These are phyloP conservation scores for Candida tibetensis DNA, from an alignment of 805 yeast species.

Conservation along the genomic window DNA sequence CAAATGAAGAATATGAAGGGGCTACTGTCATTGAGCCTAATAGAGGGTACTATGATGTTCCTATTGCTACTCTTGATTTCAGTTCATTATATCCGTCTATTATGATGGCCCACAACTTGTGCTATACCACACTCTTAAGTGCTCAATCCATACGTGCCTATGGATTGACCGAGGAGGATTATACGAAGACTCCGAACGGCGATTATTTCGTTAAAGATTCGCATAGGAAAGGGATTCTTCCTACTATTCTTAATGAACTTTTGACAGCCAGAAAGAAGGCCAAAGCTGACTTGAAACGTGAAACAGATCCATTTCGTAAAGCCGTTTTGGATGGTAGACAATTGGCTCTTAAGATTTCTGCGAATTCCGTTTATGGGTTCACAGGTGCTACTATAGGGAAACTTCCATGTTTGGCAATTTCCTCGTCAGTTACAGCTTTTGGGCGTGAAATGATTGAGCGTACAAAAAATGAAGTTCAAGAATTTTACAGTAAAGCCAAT, in stretches of 20 bases:
- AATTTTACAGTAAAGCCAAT: constrained; percentile 71
- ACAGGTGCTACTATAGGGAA: constrained; percentile 99
- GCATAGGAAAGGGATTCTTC: constrained; percentile 79
- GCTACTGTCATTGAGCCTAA: constrained; percentile 98
- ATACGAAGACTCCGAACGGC: constrained; percentile 85
- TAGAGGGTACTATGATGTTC: constrained; percentile 94
- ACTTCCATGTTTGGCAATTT: constrained; percentile 92
- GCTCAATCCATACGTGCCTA: constrained; percentile 65
- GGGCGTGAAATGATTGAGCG: constrained; percentile 96
- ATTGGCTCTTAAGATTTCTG: constrained; percentile 91
- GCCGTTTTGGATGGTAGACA: constrained; percentile 97
- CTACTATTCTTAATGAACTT: constrained; percentile 86
- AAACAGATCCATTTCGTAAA: constrained; percentile 89
- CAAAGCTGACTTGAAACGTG: constrained; percentile 83
- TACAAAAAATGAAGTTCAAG: constrained; percentile 84
- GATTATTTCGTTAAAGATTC: constrained; percentile 78
- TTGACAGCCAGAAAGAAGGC: constrained; percentile 92
- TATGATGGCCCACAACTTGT: constrained; percentile 98
- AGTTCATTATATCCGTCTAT: constrained; percentile 90
- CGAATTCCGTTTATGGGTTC: constrained; percentile 97
- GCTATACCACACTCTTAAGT: constrained; percentile 86
- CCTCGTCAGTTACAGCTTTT: constrained; percentile 91
- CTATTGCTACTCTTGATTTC: constrained; percentile 97
- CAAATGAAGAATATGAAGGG: constrained; percentile 94
- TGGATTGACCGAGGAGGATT: constrained; percentile 67